phyloP scores from a whole-genome alignment of 345 rosid species.

The Limnanthes douglasii region DNA sequence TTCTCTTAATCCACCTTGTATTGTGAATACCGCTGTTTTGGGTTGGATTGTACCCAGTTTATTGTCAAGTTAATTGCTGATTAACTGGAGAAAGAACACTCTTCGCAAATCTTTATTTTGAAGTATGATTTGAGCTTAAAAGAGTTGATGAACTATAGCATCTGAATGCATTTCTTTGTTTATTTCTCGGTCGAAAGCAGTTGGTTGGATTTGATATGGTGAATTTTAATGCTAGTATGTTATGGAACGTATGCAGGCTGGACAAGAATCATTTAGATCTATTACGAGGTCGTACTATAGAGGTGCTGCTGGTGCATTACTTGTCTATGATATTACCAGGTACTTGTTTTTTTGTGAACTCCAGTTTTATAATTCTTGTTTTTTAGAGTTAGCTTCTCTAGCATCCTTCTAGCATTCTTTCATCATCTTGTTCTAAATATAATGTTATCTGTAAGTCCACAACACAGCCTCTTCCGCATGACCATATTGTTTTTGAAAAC shows the following conservation, averaged over 20 bases:
- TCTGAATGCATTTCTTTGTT: no score
- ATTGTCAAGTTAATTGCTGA: no score
- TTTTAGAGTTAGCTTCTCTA: not conserved
- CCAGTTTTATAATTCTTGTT: not conserved
- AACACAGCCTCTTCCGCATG: no score
- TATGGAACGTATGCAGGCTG: constrained; percentile 38
- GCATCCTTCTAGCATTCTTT: not conserved
- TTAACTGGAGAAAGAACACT: no score
- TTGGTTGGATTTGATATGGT: not conserved
- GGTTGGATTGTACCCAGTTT: no score
- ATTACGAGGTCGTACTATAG: constrained; percentile 93
- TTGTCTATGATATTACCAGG: constrained; percentile 98
- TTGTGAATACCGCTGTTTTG: no score
- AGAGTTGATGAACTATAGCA: no score
- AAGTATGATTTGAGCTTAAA: no score
- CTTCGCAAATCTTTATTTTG: no score
- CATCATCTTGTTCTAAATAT: not conserved
- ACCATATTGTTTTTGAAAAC: no score
- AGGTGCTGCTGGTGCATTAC: constrained; percentile 98
- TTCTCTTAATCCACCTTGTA: no score
- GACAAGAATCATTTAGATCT: constrained; percentile 97
- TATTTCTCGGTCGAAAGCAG: not conserved
- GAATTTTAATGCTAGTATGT: not conserved
- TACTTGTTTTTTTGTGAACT: not conserved
- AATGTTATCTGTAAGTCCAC: no score